Conservation (phyloP, 108 stramenopile genomes). For the Fistulifera pelliculosa region DNA sequence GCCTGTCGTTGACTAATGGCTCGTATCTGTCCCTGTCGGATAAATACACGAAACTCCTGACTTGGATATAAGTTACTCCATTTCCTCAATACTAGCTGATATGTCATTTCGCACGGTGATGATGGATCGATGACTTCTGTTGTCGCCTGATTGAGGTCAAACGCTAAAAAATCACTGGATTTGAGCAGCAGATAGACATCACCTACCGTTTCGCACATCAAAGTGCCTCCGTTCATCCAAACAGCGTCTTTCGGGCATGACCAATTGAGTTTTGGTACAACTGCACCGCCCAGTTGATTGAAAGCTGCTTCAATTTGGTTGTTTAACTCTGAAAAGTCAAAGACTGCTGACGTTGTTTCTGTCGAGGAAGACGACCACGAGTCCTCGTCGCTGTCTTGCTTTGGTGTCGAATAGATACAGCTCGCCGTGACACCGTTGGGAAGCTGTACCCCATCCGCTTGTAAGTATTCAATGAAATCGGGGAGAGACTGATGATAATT, state of each 20-base stretch:
- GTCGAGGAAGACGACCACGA: conserved; percentile 16
- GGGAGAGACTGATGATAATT: conserved; percentile 38
- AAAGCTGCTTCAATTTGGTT: conserved; percentile 33
- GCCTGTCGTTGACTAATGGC: conserved; percentile 68
- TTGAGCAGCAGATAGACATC: conserved; percentile 92
- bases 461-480: conserved; percentile 68
- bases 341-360: conserved; percentile 3
- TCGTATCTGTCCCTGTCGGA: conserved; percentile 43
- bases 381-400: conserved; percentile 25
- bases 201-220: conserved; percentile 76
- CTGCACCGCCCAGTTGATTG: conserved; percentile 33
- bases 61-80: conserved; percentile 90
- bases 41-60: conserved; percentile 94
- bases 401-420: conserved; percentile 2
- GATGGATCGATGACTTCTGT: conserved; percentile 4
- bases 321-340: conserved; percentile 45
- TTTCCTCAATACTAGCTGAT: conserved; percentile 75
- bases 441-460: conserved; percentile 76
- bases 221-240: conserved; percentile 88
- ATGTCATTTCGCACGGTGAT: background rate
- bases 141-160: conserved; percentile 42
- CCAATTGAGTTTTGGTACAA: conserved; percentile 89
- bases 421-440: conserved; percentile 47
- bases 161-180: conserved; percentile 81
- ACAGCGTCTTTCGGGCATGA: conserved; percentile 82